Base-by-base conservation (phyloP, 257 asterid species). In the Striga asiatica region DNA sequence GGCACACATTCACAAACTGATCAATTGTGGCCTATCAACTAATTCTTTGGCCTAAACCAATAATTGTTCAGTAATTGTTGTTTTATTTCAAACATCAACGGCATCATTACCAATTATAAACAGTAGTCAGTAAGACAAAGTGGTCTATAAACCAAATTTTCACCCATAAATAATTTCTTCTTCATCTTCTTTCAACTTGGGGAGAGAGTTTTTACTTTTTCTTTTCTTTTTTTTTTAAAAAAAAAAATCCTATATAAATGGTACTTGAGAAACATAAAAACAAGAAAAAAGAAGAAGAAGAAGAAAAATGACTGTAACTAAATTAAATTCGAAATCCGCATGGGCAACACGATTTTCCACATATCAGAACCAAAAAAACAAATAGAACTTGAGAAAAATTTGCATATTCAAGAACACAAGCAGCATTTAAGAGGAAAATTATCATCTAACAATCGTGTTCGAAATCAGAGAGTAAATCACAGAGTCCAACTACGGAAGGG, bases 1-100 rank as follows among this genome's bases (percentile, higher is more conserved):
- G 55, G 69, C 66, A 54, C 42, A 23, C 50, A 56, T 66, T 54
- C 71, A 74, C 50, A 23, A 54, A 70, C 39, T 28, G 54, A 48
- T 65, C 54, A 38, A 45, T 22, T 64, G 14, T 62, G 48, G 50
- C 66, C 51, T 13, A 66, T 50, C 56, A 52, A 45, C 68, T 32
- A 53, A 17, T 35, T 37, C 54, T 13, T 68, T 35, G 63, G 47
- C 74, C 48, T 62, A 58, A 69, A 58, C 8, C 5, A 0, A 61
- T 29, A 18, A 17, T 5, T 17, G 24, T 31, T 56, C 39, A 22
- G 18, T 60, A 54, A 39, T 46, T 18, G 13, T 14, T 22, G 6
- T 39, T 35, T 54, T 60, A 54, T 65, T 69, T 32, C 50, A 55
- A 20, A 9, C 45, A 21, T 50, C 56, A 41, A 50, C 42, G 31